Base-by-base conservation (phyloP, 345 rosid genomes). In the Noccaea bulbosa region DNA sequence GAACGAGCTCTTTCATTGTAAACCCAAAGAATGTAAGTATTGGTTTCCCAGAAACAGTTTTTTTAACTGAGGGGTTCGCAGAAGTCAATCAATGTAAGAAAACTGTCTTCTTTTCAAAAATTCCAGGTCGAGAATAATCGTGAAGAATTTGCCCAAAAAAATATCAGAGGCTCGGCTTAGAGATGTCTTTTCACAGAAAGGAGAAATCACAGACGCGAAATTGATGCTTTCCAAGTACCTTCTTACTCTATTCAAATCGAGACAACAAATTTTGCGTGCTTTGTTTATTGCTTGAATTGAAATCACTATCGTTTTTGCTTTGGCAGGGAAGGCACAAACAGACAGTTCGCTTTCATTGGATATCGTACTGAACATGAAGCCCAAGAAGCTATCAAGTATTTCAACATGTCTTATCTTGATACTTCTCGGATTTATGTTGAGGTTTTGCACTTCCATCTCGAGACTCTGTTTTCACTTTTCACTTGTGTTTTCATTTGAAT, bases 341-440 rank as follows among this genome's bases (percentile, higher is more conserved):
- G 97, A 79, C 96, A 89, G 45, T 87, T 94, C 39, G 99, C 93
- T 17, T 91, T 89, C 65, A 72, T 91, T 48, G 99, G 97, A 8
- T 94, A 82, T 15, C 97, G 95, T 8, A 85, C 83, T 0, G 86
- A 80, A 70, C 71, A 43, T 20, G 93, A 91, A 74, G 97, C 99
- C 5, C 81, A 81, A 71, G 95, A 88, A 79, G 97, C 95, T 76
- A 86, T 89, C 37, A 84, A 75, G 63, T 81, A 87, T 82, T 87
- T 91, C 81, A 83, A 84, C 74, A 91, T 75, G 54, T 83, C 95
- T 34, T 91, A 46, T 56, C 73, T 91, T 32, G 89, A 83, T 67
- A 83, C 96, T 71, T 73, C 72, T 65, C 76, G 88, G 73, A 85
- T 89, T 7, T 53, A 65, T 59, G 93, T 97, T 61, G 97, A 94